phyloP scores from a whole-genome alignment of 1,284 basidiomycete species.

The Cryptococcus hybrid region DNA sequence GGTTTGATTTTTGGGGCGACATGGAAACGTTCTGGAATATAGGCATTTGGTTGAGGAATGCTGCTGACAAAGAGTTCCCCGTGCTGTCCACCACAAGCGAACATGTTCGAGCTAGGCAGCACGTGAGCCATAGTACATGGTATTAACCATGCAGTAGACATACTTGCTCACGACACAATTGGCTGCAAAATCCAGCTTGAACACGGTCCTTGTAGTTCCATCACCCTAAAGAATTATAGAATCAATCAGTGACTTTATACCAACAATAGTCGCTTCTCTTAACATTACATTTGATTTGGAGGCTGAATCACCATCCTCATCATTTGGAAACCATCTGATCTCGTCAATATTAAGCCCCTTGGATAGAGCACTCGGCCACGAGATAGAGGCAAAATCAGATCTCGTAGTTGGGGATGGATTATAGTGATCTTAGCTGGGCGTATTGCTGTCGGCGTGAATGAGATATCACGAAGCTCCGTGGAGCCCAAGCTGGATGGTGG shows the following conservation, averaged over 20 bases:
- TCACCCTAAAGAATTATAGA: background rate
- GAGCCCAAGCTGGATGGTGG: slow-evolving; percentile 26
- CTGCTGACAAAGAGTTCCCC: slow-evolving; percentile 45
- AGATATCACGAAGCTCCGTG: slow-evolving; percentile 41
- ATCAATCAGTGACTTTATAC: background rate
- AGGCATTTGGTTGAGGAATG: slow-evolving; percentile 18
- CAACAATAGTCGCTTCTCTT: background rate
- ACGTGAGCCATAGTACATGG: background rate
- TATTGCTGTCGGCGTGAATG: slow-evolving; percentile 28
- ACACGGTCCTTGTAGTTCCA: slow-evolving; percentile 19
- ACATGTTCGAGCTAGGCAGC: slow-evolving; percentile 23
- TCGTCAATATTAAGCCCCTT: slow-evolving; percentile 29
- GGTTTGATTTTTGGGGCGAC: slow-evolving; percentile 20
- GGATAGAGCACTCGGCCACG: slow-evolving; percentile 40
- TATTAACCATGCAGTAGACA: slow-evolving; percentile 13
- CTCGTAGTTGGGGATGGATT: slow-evolving; percentile 48
- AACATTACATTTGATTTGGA: background rate
- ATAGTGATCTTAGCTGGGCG: slow-evolving; percentile 40
- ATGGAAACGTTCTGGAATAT: background rate
- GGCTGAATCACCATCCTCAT: slow-evolving; percentile 1
- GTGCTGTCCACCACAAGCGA: slow-evolving; percentile 49
- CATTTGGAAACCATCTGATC: slow-evolving; percentile 22
- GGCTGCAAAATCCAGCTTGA: slow-evolving; percentile 37
- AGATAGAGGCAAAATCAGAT: slow-evolving; percentile 42
- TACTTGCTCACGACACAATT: slow-evolving; percentile 46